Conservation (phyloP, 1,284 basidiomycete genomes). For the Coriolopsis trogii region DNA sequence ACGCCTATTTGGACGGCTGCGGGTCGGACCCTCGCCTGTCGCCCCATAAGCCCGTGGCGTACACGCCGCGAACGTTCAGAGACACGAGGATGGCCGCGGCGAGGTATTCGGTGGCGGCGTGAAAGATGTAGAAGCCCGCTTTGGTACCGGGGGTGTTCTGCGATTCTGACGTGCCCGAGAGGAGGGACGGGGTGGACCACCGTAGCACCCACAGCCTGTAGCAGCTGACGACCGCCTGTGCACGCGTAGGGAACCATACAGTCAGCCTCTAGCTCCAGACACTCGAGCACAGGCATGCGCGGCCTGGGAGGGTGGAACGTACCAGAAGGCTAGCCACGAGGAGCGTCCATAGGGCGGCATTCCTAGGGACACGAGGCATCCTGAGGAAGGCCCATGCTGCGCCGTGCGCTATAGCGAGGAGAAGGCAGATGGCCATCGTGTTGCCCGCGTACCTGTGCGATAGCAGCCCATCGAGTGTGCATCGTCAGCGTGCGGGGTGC, state of each 20-base stretch:
- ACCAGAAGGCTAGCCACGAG: not conserved
- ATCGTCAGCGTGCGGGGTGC: too few relatives aligned
- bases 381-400: not conserved
- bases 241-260: too few relatives aligned
- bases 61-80: conserved; percentile 3
- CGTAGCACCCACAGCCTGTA: conserved; percentile 2
- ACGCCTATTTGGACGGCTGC: not conserved
- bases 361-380: not conserved
- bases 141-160: conserved; percentile 33
- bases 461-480: not conserved
- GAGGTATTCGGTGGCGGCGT: conserved; percentile 4
- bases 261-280: too few relatives aligned
- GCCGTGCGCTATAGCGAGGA: not conserved
- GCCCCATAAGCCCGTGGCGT: conserved; percentile 4
- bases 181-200: conserved; percentile 4
- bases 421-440: not conserved
- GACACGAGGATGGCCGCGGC: conserved; percentile 1
- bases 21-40: not conserved
- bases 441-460: not conserved
- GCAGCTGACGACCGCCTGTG: not conserved
- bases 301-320: not conserved
- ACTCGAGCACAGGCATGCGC: not conserved
- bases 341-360: not conserved
- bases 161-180: conserved; percentile 7
- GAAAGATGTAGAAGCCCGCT: conserved; percentile 39